Evolutionary conservation across 805 yeast genomes (phyloP).

Genomic region (Kodamaea hsintzibuensis): DNA sequence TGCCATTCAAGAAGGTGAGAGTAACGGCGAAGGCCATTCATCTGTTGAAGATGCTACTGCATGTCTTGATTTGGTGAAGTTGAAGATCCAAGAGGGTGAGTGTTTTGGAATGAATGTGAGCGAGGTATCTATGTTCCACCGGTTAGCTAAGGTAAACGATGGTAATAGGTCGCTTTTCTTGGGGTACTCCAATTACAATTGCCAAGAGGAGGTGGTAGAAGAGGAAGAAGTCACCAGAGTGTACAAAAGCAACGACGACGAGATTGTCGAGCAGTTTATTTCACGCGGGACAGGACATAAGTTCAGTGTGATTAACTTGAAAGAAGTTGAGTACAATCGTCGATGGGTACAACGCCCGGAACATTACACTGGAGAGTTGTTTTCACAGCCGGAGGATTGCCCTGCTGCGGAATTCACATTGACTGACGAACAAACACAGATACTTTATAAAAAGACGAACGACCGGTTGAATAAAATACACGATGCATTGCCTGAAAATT

Average conservation of each 20-base stretch:
- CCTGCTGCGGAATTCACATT: not conserved
- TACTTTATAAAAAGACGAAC: conserved; percentile 38
- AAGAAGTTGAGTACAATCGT: conserved; percentile 54
- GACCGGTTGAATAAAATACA: conserved; percentile 50
- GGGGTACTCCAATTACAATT: conserved; percentile 24
- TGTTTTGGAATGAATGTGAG: conserved; percentile 53
- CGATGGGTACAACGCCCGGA: conserved; percentile 26
- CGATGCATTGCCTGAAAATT: conserved; percentile 52
- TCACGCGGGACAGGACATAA: conserved; percentile 39
- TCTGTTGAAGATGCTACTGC: conserved; percentile 84
- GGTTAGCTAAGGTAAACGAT: conserved; percentile 8
- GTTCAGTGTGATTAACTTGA: conserved; percentile 54
- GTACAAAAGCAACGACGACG: conserved; percentile 60
- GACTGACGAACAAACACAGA: conserved; percentile 7
- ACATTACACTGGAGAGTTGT: conserved; percentile 20
- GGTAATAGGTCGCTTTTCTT: conserved; percentile 20
- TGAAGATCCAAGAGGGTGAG: conserved; percentile 67
- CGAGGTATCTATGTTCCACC: conserved; percentile 21
- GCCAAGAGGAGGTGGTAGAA: conserved; percentile 18
- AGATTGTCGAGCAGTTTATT: conserved; percentile 46
- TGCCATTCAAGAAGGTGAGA: conserved; percentile 65
- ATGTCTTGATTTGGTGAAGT: conserved; percentile 72
- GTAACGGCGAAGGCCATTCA: conserved; percentile 65
- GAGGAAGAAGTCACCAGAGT: conserved; percentile 25
- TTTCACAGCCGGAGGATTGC: conserved; percentile 10